Conservation (phyloP, 257 asterid genomes). For the Jacaranda mimosifolia region DNA sequence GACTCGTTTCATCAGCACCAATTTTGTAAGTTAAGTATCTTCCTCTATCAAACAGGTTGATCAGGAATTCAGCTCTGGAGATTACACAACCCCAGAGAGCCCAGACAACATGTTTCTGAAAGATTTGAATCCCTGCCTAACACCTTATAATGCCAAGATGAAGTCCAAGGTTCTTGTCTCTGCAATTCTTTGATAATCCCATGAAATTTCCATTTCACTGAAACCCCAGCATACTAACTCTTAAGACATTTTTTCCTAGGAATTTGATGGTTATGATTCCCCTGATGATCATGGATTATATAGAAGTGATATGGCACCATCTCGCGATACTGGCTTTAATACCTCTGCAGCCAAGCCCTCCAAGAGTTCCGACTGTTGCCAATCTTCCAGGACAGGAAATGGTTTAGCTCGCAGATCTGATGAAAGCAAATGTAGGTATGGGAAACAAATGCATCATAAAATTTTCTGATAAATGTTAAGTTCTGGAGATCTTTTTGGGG, state of each 20-base stretch:
- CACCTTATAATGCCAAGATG: conserved; percentile 73
- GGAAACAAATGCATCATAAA: conserved; percentile 56
- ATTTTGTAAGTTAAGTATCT: background rate
- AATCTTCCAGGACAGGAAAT: conserved; percentile 50
- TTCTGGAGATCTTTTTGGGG: conserved; percentile 16
- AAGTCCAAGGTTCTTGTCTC: conserved; percentile 71
- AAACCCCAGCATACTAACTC: background rate
- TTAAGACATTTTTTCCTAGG: conserved; percentile 51
- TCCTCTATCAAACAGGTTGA: conserved; percentile 41
- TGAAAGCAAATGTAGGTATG: conserved; percentile 53
- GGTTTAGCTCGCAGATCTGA: conserved; percentile 60
- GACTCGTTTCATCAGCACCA: background rate
- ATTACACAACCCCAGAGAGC: conserved; percentile 70
- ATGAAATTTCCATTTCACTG: too few relatives aligned
- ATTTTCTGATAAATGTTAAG: conserved; percentile 41
- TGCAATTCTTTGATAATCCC: background rate
- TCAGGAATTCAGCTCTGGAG: conserved; percentile 79
- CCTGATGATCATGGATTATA: conserved; percentile 48
- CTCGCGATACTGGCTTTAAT: conserved; percentile 43
- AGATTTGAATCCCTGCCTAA: conserved; percentile 93
- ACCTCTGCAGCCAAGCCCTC: conserved; percentile 59
- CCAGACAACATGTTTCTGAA: conserved; percentile 88
- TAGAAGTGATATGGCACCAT: conserved; percentile 33
- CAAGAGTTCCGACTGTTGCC: conserved; percentile 69
- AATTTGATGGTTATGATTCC: conserved; percentile 56